Evolutionary conservation across 2,329 filamentous ascomycete species (phyloP), one percentile per base, ranked within the genome.

Genomic region (Claviceps purpurea): DNA sequence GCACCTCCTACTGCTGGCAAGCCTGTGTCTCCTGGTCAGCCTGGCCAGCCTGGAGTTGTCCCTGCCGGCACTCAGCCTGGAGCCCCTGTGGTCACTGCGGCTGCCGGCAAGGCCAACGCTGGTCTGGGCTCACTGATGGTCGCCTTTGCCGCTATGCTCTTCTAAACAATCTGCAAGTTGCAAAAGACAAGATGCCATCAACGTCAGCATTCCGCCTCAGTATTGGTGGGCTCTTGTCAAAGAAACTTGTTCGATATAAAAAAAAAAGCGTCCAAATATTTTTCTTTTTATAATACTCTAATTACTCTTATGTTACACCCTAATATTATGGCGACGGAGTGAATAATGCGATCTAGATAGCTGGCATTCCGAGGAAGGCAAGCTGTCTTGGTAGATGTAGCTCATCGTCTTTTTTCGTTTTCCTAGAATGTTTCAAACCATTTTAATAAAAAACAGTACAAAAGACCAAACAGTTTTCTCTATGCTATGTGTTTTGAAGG

Each of bases 61-160:
- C 37, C 44, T 11, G n/a, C 42, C 30, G 46, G 14, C 7, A 26
- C 11, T 13, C 42, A 30, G 26, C 26, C 30, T 30, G 30, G 30
- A 30, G 30, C 63, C 44, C 53, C 59, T 2, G 57, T 62, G 47
- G 58, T 70, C 22, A 65, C 65, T 40, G 70, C 64, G 41, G 71
- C 63, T 22, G 70, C 67, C 47, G 64, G 61, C 53, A 68, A 65
- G 58, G 55, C 62, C 38, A 62, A 61, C 40, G 59, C 65, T 30
- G 66, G 65, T 50, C 50, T 68, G 24, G 68, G 67, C 26, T 66
- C 67, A 51, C 60, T 72, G 43, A 57, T 69, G 47, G 52, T 70
- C 37, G 71, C 64, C 43, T 53, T 70, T 40, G 68, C 64, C 49
- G 68, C 65, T 22, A 50, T 73, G 42, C 58, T 66, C 52, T 56